Evolutionary conservation across 768 basidiomycete genomes (phyloP).

Genomic region (Phaeotremella skinneri): DNA sequence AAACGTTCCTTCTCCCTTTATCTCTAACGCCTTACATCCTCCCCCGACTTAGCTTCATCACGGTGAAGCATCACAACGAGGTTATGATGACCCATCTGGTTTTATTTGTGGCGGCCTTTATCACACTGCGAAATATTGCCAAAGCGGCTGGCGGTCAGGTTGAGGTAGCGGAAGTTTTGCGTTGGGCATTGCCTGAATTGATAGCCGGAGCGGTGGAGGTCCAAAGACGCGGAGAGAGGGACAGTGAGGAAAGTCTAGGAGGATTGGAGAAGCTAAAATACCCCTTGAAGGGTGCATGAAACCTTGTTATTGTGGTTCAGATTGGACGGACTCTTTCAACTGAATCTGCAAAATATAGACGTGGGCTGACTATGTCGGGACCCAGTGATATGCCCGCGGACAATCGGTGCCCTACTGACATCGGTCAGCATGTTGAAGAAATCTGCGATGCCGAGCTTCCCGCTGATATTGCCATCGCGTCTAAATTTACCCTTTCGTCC

Average conservation of each 20-base stretch:
- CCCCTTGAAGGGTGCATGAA: constrained; percentile 31
- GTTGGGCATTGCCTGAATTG: constrained; percentile 31
- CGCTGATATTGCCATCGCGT: neutral
- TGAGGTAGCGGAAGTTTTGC: constrained; percentile 17
- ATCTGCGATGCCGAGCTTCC: too few species aligned
- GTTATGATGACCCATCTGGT: constrained; percentile 24
- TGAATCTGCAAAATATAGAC: too few species aligned
- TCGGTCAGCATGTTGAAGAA: too few species aligned
- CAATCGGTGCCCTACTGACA: too few species aligned
- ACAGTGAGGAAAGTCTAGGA: constrained; percentile 17
- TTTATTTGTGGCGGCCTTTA: constrained; percentile 14
- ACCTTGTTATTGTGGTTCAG: neutral
- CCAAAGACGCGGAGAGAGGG: constrained; percentile 28
- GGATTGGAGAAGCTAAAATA: constrained; percentile 31
- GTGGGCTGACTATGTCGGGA: too few species aligned
- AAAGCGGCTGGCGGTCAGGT: neutral
- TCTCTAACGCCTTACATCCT: constrained; percentile 29
- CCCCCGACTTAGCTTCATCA: constrained; percentile 7
- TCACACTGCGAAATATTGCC: neutral
- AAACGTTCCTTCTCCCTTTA: constrained; percentile 32
- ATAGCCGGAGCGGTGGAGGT: constrained; percentile 28
- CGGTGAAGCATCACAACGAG: constrained; percentile 16
- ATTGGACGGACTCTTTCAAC: too few species aligned
- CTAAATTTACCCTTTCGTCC: neutral
- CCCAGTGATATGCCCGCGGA: too few species aligned